Percentiles rank a stretch among this genome's conserved stretches.
These are phyloP conservation scores for Dendrobium huoshanense DNA, from an alignment of 106 monocot species.

Conservation along the genomic window DNA sequence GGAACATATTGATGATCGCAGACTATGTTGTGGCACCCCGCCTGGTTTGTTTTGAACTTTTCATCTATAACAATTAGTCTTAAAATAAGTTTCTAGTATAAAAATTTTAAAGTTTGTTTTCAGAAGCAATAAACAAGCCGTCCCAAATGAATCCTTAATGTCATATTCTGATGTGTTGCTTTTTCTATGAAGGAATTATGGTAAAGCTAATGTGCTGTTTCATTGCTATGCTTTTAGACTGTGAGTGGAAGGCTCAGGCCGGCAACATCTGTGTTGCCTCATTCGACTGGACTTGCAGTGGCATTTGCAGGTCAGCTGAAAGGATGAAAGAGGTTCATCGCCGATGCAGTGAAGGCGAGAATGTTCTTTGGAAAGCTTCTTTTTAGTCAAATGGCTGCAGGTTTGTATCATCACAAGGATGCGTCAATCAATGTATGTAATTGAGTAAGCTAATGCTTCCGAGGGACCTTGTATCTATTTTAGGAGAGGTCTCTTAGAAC, in stretches of 20 bases:
- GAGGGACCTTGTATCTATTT: not conserved
- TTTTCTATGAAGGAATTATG: not conserved
- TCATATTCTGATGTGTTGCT: not conserved
- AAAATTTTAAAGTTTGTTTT: too few relatives aligned
- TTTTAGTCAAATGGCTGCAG: slow-evolving; percentile 8
- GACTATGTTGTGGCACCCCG: slow-evolving; percentile 59
- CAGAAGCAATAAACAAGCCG: too few relatives aligned
- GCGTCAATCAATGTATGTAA: not conserved
- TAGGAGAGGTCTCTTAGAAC: slow-evolving; percentile 3
- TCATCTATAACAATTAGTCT: not conserved
- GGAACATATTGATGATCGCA: slow-evolving; percentile 51
- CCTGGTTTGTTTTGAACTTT: slow-evolving; percentile 29
- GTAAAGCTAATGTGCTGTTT: not conserved
- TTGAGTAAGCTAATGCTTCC: slow-evolving; percentile 3
- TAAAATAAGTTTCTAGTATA: too few relatives aligned
- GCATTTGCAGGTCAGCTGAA: slow-evolving; percentile 55
- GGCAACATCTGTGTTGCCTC: slow-evolving; percentile 62
- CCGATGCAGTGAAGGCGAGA: slow-evolving; percentile 45
- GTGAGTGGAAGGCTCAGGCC: slow-evolving; percentile 62
- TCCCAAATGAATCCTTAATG: not conserved
- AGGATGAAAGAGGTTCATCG: slow-evolving; percentile 47
- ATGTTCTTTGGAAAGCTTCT: slow-evolving; percentile 33
- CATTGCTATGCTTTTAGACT: slow-evolving; percentile 23
- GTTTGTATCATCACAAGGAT: not conserved
- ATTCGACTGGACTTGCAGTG: slow-evolving; percentile 63